Percentiles rank a stretch among this genome's conserved stretches.
Evolutionary conservation across 192 early-diverging fungal genomes (phyloP).

Genomic region (Podila epigama): DNA sequence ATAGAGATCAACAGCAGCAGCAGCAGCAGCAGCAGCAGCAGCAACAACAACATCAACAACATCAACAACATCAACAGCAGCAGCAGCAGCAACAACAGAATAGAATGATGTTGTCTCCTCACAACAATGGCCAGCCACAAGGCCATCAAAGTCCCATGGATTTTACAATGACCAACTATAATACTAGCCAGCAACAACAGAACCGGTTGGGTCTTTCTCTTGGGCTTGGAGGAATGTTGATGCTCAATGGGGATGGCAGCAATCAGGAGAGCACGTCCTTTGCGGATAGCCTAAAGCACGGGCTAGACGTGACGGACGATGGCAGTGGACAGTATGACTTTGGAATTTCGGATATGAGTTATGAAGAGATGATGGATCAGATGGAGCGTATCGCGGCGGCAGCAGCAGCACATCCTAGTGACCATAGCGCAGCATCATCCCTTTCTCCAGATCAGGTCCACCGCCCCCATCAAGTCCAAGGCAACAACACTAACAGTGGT

Average conservation of each 20-base stretch:
- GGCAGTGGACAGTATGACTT: slow-evolving; percentile 2
- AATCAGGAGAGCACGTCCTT: neutral
- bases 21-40: slow-evolving; percentile 16
- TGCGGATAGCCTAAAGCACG: slow-evolving; percentile 5
- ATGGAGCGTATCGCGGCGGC: slow-evolving; percentile 3
- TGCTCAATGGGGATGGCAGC: slow-evolving; percentile 18
- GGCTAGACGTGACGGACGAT: neutral
- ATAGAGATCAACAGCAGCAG: neutral
- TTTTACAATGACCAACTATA: slow-evolving; percentile 3
- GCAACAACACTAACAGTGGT: slow-evolving; percentile 8
- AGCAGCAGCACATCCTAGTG: neutral
- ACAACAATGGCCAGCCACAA: slow-evolving; percentile 4
- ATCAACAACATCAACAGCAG: neutral
- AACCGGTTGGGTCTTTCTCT: slow-evolving; percentile 14
- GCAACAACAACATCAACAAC: neutral
- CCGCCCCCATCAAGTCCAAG: neutral
- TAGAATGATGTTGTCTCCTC: slow-evolving; percentile 17
- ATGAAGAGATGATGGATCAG: slow-evolving; percentile 36
- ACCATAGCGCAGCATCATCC: slow-evolving; percentile 25
- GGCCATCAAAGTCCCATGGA: slow-evolving; percentile 6
- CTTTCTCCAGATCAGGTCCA: slow-evolving; percentile 39
- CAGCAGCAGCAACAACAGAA: no score
- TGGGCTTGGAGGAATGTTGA: slow-evolving; percentile 25
- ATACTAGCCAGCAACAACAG: neutral
- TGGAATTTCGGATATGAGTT: slow-evolving; percentile 17